phyloP scores from a whole-genome alignment of 139 green algal species.

The Astrephomene gubernaculifera region DNA sequence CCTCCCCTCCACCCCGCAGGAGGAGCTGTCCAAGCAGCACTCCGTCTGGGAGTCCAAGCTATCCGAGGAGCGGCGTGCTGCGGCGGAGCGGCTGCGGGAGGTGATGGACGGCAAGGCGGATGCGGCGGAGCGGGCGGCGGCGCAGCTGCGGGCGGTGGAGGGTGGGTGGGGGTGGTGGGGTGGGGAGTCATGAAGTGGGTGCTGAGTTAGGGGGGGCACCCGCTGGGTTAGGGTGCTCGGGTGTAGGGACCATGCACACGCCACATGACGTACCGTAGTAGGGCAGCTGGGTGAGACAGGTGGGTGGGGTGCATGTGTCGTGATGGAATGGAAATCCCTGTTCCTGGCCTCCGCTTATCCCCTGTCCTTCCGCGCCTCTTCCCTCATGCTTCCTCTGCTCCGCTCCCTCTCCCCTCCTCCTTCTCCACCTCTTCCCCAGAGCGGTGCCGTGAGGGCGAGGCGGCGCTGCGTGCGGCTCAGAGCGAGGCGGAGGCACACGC shows the following conservation, averaged over 20 bases:
- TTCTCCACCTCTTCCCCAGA: not conserved
- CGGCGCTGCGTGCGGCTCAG: not conserved
- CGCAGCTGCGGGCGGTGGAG: conserved; percentile 12
- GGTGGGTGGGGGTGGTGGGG: not conserved
- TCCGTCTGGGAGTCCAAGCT: conserved; percentile 18
- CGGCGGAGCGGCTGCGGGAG: conserved; percentile 25
- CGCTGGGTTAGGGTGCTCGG: no score
- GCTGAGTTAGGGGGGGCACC: not conserved
- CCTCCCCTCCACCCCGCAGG: conserved; percentile 5
- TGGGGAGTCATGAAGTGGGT: not conserved
- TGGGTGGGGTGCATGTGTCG: not conserved
- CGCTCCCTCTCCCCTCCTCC: not conserved
- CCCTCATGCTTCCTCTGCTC: no score
- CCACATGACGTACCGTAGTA: no score
- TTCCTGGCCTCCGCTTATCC: no score
- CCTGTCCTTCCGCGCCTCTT: no score
- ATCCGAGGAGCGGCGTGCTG: conserved; percentile 24
- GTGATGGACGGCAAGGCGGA: conserved; percentile 32
- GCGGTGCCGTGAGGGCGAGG: conserved; percentile 28
- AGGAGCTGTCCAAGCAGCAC: conserved; percentile 34
- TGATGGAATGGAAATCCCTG: no score
- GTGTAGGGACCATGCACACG: no score
- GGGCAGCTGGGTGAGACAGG: no score
- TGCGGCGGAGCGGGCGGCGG: conserved; percentile 35
- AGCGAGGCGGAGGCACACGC: not conserved